These are phyloP conservation scores for Diaporthe velutina DNA, from an alignment of 2,329 filamentous ascomycete species.

Conservation along the genomic window DNA sequence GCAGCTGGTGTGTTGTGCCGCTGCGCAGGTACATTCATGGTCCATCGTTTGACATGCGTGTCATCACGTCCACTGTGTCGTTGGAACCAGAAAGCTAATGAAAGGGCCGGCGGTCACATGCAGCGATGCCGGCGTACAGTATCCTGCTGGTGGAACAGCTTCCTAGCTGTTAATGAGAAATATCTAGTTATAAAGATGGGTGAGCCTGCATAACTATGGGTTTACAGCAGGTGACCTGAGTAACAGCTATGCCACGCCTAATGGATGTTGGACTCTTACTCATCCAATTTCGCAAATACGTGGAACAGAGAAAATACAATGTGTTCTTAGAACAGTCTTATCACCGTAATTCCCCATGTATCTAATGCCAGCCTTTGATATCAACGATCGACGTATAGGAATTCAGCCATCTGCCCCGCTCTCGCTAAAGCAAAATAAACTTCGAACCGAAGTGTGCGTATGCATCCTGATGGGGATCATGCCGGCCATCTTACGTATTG, in stretches of 20 bases:
- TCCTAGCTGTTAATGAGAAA: background rate
- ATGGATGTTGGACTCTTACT: too few relatives aligned
- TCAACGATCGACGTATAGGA: background rate
- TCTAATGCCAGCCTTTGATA: background rate
- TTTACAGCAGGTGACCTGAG: too few relatives aligned
- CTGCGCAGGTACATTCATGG: background rate
- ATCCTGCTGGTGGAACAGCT: background rate
- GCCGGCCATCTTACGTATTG: background rate
- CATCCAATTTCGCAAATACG: too few relatives aligned
- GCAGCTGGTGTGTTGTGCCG: background rate
- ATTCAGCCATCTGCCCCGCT: background rate
- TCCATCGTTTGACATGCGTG: background rate
- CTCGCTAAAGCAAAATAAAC: background rate
- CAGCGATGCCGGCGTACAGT: background rate
- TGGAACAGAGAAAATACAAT: too few relatives aligned
- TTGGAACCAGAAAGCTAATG: background rate
- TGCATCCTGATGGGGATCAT: background rate
- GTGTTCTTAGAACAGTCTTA: too few relatives aligned
- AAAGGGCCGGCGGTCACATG: background rate
- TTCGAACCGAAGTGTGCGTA: background rate
- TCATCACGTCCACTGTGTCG: background rate
- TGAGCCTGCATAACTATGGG: too few relatives aligned
- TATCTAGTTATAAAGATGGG: background rate
- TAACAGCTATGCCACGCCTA: too few relatives aligned
- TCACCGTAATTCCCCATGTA: too few relatives aligned